phyloP scores from a whole-genome alignment of 2,329 filamentous ascomycete genomes.

The Ilyonectria sp. region DNA sequence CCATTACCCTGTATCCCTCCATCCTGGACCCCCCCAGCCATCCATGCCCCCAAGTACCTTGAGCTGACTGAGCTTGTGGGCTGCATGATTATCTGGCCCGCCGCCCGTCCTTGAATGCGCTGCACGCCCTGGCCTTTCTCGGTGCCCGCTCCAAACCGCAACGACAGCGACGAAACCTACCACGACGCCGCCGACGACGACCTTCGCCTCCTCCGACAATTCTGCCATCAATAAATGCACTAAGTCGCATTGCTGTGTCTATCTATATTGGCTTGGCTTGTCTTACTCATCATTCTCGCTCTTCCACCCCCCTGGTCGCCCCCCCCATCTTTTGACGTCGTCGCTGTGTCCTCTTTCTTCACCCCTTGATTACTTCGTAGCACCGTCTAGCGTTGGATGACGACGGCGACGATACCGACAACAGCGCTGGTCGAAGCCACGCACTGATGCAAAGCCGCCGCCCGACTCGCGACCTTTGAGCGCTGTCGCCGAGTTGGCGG shows the following conservation, averaged over 20 bases:
- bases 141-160: slow-evolving; percentile 10
- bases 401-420: slow-evolving; percentile 22
- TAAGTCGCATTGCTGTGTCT: neutral
- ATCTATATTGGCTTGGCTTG: slow-evolving; percentile 28
- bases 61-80: slow-evolving; percentile 2
- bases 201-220: slow-evolving; percentile 12
- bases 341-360: slow-evolving; percentile 36
- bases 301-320: slow-evolving; percentile 25
- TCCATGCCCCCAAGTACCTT: neutral
- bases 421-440: slow-evolving; percentile 37
- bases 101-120: slow-evolving; percentile 18
- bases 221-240: neutral
- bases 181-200: slow-evolving; percentile 8
- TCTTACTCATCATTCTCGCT: slow-evolving; percentile 36
- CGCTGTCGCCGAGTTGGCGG: slow-evolving; percentile 53
- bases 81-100: slow-evolving; percentile 17
- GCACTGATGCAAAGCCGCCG: slow-evolving; percentile 53
- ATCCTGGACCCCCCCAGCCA: slow-evolving; percentile 10
- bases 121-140: slow-evolving; percentile 18
- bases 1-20: neutral
- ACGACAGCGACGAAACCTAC: slow-evolving; percentile 18
- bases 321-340: slow-evolving; percentile 31
- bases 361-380: slow-evolving; percentile 35
- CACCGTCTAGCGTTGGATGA: slow-evolving; percentile 39
- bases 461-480: slow-evolving; percentile 48